Evolutionary conservation across 2,329 filamentous ascomycete species (phyloP).

Genomic region (Colletotrichum tabaci): DNA sequence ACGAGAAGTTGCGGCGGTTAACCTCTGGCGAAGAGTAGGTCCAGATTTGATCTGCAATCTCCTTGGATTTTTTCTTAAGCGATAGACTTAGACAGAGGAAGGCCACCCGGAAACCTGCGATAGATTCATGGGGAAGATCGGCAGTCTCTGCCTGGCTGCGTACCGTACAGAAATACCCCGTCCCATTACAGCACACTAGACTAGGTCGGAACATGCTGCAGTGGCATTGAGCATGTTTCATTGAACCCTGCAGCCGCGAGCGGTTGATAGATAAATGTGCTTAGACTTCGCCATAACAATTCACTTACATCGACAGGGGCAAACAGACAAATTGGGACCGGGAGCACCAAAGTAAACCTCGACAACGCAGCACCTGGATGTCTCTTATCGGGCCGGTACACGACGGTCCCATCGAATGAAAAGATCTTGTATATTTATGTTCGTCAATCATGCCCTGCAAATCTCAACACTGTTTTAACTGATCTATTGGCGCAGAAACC

Average conservation of each 20-base stretch:
- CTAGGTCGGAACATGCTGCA: background rate
- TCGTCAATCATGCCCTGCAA: background rate
- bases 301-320: too few species aligned
- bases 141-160: background rate
- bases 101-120: background rate
- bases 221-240: background rate
- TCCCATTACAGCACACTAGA: background rate
- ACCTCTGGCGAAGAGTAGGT: background rate
- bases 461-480: background rate
- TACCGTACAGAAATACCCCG: background rate
- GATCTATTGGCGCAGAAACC: background rate
- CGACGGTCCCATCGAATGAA: too few species aligned
- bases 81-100: constrained; percentile 10
- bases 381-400: too few species aligned
- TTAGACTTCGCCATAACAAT: background rate
- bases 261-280: too few species aligned
- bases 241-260: too few species aligned
- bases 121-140: background rate
- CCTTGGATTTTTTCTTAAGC: background rate
- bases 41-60: background rate
- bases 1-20: background rate
- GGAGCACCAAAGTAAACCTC: too few species aligned
- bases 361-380: too few species aligned
- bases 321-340: background rate
- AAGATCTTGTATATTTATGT: background rate